Evolutionary conservation across 192 early-diverging fungal genomes (phyloP).

Genomic region (Thoreauomyces humboldtii): DNA sequence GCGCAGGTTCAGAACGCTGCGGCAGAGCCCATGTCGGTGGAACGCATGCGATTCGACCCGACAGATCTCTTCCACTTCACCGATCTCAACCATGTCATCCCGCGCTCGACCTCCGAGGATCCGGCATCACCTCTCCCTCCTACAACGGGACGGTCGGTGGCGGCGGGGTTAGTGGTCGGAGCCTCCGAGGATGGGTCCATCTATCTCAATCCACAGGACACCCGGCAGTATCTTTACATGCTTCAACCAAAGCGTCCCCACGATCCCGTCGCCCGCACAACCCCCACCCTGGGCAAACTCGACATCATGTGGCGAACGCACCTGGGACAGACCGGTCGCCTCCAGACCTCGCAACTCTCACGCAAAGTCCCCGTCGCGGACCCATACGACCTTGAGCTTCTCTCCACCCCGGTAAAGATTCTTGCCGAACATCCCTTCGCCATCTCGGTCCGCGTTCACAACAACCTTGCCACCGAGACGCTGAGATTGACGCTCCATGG

Average conservation of each 20-base stretch:
- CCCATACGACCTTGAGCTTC: slow-evolving; percentile 62
- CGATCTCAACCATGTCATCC: slow-evolving; percentile 60
- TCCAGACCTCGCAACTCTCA: slow-evolving; percentile 90
- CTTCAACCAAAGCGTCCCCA: slow-evolving; percentile 61
- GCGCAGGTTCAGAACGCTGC: slow-evolving; percentile 93
- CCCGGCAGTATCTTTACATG: slow-evolving; percentile 89
- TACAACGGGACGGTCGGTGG: neutral
- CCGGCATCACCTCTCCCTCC: neutral
- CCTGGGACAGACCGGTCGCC: slow-evolving; percentile 81
- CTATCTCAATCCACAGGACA: slow-evolving; percentile 72
- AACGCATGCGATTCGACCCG: slow-evolving; percentile 83
- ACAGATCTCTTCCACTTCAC: slow-evolving; percentile 65
- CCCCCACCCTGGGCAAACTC: slow-evolving; percentile 84
- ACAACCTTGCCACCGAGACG: slow-evolving; percentile 52
- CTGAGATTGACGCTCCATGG: slow-evolving; percentile 63
- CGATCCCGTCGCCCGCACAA: slow-evolving; percentile 62
- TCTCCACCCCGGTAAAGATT: slow-evolving; percentile 40
- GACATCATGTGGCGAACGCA: slow-evolving; percentile 94
- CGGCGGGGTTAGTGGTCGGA: neutral
- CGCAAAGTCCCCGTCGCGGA: slow-evolving; percentile 78
- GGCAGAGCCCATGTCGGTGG: slow-evolving; percentile 75
- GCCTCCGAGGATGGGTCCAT: slow-evolving; percentile 26
- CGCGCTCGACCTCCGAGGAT: neutral
- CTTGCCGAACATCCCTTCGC: slow-evolving; percentile 64
- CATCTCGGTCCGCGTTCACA: slow-evolving; percentile 56